Base-by-base conservation (phyloP, 2,329 filamentous ascomycete genomes). In the Zarea fungicola region DNA sequence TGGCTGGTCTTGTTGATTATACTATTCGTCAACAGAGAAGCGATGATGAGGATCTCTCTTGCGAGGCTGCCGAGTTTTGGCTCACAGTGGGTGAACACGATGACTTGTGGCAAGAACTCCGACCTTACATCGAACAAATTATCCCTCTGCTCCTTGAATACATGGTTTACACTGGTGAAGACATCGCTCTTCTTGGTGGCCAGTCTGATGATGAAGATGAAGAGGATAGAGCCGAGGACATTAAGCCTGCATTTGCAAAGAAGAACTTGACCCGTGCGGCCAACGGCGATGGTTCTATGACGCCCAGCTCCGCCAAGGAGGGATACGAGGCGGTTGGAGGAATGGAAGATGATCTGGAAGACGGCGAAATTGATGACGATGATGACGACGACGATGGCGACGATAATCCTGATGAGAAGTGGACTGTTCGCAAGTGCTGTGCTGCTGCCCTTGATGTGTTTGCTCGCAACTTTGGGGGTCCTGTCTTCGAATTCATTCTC, bases 11-110 rank as follows among this genome's bases (percentile, higher is more conserved):
- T 49, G 90, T 99, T 25, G 88, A 95, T 62, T 99, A 96, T 63
- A 93, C 96, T 65, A 80, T 97, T 51, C 76, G 82, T 25, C 93
- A 99, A 65, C 93, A 99, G 66, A 83, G 85, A 65, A 85, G 84
- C 54, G 84, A 91, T 22, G 91, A 97, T 56, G 85, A 91, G 48
- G 90, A 97, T 35, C 75, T 99, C 51, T 90, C 92, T 31, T 84
- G 95, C 56, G 93, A 99, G 64, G 93, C 93, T 8, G 90, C 93
- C 5, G 93, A 99, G 66, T 99, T 99, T 63, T 99, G 95, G 90
- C 80, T 99, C 37, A 89, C 89, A 32, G 84, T 95, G 18, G 91
- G 90, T 52, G 93, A 96, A 64, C 89, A 96, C 62, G 80, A 87
- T 35, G 80, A 85, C 51, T 72, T 97, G 46, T 89, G 89, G 72